A percentile compares a stretch with the other conserved stretches of the same genome.
Conservation (phyloP, 495 filamentous ascomycete genomes). For the Physcia stellaris region DNA sequence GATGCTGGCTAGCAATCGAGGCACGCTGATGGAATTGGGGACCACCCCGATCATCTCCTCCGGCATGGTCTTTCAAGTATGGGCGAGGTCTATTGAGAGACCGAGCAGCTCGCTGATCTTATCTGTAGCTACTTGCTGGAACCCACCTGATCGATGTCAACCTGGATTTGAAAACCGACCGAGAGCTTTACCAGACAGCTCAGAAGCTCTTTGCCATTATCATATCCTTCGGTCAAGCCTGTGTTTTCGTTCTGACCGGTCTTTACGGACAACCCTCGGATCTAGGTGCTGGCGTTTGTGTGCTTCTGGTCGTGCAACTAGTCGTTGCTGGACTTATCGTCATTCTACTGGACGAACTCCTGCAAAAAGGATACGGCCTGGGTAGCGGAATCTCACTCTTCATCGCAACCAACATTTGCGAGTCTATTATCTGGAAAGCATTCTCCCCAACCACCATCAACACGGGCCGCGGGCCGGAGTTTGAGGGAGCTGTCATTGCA, state of each 20-base stretch:
- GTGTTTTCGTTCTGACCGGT: slow-evolving; percentile 82
- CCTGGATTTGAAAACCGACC: slow-evolving; percentile 97
- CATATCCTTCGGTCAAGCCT: slow-evolving; percentile 90
- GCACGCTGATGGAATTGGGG: slow-evolving; percentile 97
- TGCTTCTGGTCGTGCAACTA: slow-evolving; percentile 92
- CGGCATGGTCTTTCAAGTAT: slow-evolving; percentile 96
- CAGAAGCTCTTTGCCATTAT: slow-evolving; percentile 99
- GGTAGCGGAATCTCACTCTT: slow-evolving; percentile 98
- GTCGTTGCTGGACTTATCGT: slow-evolving; percentile 95
- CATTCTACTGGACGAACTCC: slow-evolving; percentile 96
- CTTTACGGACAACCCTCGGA: slow-evolving; percentile 94
- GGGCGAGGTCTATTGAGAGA: slow-evolving; percentile 10
- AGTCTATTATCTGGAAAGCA: slow-evolving; percentile 99
- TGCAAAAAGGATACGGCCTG: slow-evolving; percentile 98
- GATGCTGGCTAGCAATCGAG: slow-evolving; percentile 98
- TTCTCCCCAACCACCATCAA: slow-evolving; percentile 99
- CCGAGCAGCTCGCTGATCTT: slow-evolving; percentile 12
- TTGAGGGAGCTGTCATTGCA: slow-evolving; percentile 97
- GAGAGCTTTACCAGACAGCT: slow-evolving; percentile 98
- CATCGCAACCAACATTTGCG: slow-evolving; percentile 99
- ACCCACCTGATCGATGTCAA: slow-evolving; percentile 99
- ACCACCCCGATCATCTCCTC: slow-evolving; percentile 99
- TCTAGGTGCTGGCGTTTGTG: slow-evolving; percentile 93
- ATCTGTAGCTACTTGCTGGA: slow-evolving; percentile 68
- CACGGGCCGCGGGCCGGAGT: slow-evolving; percentile 96